phyloP scores from a whole-genome alignment of 2,329 filamentous ascomycete genomes.

The Whalleya microplaca region DNA sequence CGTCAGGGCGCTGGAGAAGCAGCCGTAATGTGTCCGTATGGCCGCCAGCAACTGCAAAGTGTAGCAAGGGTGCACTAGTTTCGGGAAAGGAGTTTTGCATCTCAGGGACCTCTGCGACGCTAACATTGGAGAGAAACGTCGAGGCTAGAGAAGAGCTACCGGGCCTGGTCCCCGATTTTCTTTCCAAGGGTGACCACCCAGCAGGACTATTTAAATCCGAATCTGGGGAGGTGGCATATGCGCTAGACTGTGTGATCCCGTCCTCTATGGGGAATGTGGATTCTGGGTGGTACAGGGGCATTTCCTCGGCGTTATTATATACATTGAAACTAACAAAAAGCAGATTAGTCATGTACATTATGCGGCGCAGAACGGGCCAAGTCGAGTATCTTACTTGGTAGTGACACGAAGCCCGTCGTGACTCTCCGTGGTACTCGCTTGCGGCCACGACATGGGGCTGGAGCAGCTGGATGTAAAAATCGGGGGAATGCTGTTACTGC shows the following conservation, averaged over 20 bases:
- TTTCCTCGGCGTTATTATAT: slow-evolving; percentile 32
- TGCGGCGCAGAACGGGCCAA: neutral
- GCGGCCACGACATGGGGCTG: slow-evolving; percentile 34
- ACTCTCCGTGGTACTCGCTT: slow-evolving; percentile 25
- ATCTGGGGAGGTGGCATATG: slow-evolving; percentile 35
- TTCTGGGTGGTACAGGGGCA: slow-evolving; percentile 34
- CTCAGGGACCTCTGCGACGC: slow-evolving; percentile 17
- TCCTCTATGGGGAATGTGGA: slow-evolving; percentile 34
- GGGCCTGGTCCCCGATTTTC: slow-evolving; percentile 20
- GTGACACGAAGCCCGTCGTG: slow-evolving; percentile 31
- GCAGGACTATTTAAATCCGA: slow-evolving; percentile 31
- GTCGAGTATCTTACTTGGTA: slow-evolving; percentile 24
- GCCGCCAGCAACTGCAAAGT: slow-evolving; percentile 38
- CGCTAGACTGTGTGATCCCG: slow-evolving; percentile 26
- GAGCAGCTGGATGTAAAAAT: slow-evolving; percentile 31
- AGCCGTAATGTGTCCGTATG: slow-evolving; percentile 36
- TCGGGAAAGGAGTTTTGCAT: slow-evolving; percentile 32
- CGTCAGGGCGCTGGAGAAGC: slow-evolving; percentile 35
- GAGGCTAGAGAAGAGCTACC: slow-evolving; percentile 31
- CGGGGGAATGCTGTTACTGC: slow-evolving; percentile 37
- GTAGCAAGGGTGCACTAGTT: slow-evolving; percentile 37
- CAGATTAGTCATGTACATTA: slow-evolving; percentile 9
- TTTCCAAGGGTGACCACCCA: slow-evolving; percentile 31
- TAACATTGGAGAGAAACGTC: slow-evolving; percentile 15
- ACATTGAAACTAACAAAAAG: slow-evolving; percentile 29